Conservation (phyloP, 1,284 basidiomycete genomes). For the Ceratobasidium sp. region DNA sequence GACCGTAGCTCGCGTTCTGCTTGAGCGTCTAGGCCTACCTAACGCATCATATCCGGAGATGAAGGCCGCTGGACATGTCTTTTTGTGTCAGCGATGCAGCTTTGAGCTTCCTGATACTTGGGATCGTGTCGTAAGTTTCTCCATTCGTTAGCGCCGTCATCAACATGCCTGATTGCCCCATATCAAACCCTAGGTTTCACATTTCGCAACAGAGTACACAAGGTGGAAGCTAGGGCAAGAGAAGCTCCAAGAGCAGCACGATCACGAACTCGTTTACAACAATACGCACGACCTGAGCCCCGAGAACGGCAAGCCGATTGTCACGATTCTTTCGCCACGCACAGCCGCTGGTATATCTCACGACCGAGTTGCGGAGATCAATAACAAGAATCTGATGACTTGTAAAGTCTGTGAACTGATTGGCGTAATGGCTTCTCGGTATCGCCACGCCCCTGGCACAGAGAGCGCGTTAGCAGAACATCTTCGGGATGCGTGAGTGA, state of each 20-base stretch:
- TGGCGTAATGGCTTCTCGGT: background rate
- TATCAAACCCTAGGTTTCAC: conserved; percentile 14
- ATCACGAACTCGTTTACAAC: background rate
- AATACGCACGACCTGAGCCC: conserved; percentile 8
- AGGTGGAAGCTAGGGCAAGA: background rate
- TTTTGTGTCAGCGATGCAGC: background rate
- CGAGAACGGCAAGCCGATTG: background rate
- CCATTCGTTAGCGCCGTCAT: background rate
- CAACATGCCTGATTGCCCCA: background rate
- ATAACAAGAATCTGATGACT: background rate
- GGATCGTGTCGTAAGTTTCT: background rate
- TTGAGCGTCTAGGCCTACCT: background rate
- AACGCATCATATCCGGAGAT: background rate
- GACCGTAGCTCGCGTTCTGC: background rate
- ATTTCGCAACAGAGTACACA: background rate
- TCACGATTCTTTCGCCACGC: background rate
- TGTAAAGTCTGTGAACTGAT: background rate
- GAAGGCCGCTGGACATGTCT: background rate
- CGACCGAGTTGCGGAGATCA: background rate
- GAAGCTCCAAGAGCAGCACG: background rate
- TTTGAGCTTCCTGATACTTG: background rate
- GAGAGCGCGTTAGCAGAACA: no score
- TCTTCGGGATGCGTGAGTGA: no score
- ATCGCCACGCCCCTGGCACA: no score
- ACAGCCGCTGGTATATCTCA: background rate